Evolutionary conservation across 495 filamentous ascomycete genomes (phyloP).

Genomic region (Penicillium malachiteum): DNA sequence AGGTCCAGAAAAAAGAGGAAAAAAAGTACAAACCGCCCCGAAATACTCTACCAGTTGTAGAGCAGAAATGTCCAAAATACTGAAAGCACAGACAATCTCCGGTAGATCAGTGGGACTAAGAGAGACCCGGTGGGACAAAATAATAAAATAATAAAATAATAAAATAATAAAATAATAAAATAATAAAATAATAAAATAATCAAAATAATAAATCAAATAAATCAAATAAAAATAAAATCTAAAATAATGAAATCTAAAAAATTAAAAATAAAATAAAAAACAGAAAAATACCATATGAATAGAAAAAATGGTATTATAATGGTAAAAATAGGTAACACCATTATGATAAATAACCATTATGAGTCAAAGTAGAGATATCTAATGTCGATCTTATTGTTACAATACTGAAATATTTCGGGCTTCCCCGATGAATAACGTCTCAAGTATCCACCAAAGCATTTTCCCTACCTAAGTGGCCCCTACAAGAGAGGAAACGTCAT

Average conservation of each 20-base stretch:
- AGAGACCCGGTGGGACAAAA: neutral
- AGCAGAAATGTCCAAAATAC: neutral
- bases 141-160: too few species aligned
- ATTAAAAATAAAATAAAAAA: too few species aligned
- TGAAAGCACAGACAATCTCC: slow-evolving; percentile 3
- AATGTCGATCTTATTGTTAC: neutral
- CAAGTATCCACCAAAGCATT: neutral
- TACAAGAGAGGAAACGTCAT: slow-evolving; percentile 12
- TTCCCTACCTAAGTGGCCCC: slow-evolving; percentile 1
- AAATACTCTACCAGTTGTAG: too few species aligned
- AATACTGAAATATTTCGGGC: slow-evolving; percentile 10
- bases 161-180: too few species aligned
- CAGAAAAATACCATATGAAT: too few species aligned
- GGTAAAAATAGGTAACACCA: neutral
- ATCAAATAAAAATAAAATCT: too few species aligned
- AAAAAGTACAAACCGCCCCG: neutral
- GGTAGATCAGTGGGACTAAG: slow-evolving; percentile 6
- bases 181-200: too few species aligned
- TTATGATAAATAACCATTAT: slow-evolving; percentile 3
- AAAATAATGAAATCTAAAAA: too few species aligned
- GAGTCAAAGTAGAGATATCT: neutral
- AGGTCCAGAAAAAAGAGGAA: neutral
- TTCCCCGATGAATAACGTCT: too few species aligned
- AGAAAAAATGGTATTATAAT: too few species aligned
- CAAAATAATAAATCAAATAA: too few species aligned